phyloP scores from a whole-genome alignment of 1,284 basidiomycete species.

The Peniophora sp. region DNA sequence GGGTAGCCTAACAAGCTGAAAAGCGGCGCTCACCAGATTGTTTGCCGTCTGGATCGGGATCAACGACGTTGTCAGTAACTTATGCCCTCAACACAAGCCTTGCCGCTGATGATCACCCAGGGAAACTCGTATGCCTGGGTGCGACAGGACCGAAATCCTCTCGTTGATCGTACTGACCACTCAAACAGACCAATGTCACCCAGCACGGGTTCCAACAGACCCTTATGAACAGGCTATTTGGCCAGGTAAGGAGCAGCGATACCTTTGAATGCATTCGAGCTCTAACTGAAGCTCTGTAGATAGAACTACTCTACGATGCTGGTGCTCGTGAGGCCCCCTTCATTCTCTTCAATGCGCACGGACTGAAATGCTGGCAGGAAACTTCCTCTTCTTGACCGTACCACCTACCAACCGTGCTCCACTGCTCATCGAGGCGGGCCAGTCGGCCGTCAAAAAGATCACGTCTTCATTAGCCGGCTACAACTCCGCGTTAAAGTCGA shows the following conservation, averaged over 20 bases:
- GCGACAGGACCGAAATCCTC: constrained; percentile 9
- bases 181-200: constrained; percentile 43
- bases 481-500: constrained; percentile 37
- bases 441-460: constrained; percentile 26
- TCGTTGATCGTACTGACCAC: constrained; percentile 5
- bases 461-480: constrained; percentile 37
- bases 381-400: constrained; percentile 62
- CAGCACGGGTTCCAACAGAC: constrained; percentile 40
- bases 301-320: constrained; percentile 42
- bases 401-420: constrained; percentile 57
- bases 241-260: constrained; percentile 29
- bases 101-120: constrained; percentile 18
- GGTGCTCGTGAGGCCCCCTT: constrained; percentile 34
- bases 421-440: constrained; percentile 42
- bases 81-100: not conserved
- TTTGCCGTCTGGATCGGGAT: constrained; percentile 65
- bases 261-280: not conserved
- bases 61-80: constrained; percentile 45
- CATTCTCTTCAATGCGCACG: too few relatives aligned
- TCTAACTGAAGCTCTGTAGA: constrained; percentile 23
- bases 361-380: constrained; percentile 8
- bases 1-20: too few relatives aligned
- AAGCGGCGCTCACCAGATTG: constrained; percentile 17
- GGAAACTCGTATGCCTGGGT: constrained; percentile 49
- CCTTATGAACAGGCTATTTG: constrained; percentile 48